Evolutionary conservation across 306 rosid genomes (phyloP), one percentile per base, ranked within the genome.

Genomic region (Purshia tridentata): DNA sequence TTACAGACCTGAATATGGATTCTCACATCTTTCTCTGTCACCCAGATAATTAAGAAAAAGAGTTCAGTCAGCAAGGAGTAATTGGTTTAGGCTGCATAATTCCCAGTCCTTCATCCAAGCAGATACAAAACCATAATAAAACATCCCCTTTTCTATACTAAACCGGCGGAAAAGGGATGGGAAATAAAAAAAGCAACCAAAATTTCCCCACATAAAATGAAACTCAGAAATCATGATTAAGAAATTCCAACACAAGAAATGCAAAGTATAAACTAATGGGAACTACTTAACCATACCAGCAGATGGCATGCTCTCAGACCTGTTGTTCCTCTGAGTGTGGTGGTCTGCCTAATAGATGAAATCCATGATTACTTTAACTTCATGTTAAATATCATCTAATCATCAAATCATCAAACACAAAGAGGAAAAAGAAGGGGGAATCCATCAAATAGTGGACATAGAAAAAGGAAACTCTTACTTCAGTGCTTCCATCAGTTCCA

Each of bases 261-360:
- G 3, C n/a, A 18, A 61, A 14, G 51, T 15, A 77, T 4, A 50
- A 60, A 4, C 8, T 12, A 53, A 45, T 12, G 67, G 55, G 45
- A 56, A 37, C 18, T 22, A 8, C 19, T 57, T 39, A 19, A 46
- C 10, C 55, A 18, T 76, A 81, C 84, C 81, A 60, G 81, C 9
- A 59, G 50, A 67, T 67, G 6, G 71, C 59, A 60, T 39, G 70
- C 76, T 53, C 57, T 72, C 76, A n/a, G 69, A 65, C 22, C 45
- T 78, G 41, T 46, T 40, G n/a, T 15, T 61, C 72, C 42, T 49
- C 19, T 45, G 72, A 37, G 56, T 41, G 23, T 66, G 56, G 51
- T 69, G 63, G 23, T 74, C 74, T 52, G 29, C 81, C 85, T 77
- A 55, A 4, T 50, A 16, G 22, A 67, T 4, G 70, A 64, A 64